These are phyloP conservation scores for Suhomyces panamericanus DNA, from an alignment of 1,139 yeast species.

Conservation along the genomic window DNA sequence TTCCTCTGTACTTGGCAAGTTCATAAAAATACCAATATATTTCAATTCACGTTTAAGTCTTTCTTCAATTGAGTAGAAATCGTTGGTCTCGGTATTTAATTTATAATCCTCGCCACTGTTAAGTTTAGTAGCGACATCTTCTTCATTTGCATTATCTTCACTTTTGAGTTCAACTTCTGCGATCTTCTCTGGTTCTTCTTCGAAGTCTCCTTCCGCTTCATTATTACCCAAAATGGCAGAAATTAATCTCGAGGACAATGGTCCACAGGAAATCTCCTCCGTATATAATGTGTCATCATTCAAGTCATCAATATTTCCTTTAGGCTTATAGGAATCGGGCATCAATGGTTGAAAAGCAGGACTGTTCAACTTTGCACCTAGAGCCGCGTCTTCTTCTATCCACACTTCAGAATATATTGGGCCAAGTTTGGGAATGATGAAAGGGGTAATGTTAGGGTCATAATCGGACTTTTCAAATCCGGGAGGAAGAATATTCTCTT, in stretches of 20 bases:
- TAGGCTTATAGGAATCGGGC: constrained; percentile 53
- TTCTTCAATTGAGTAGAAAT: constrained; percentile 82
- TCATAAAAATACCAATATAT: constrained; percentile 88
- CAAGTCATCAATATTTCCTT: constrained; percentile 59
- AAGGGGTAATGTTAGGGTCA: constrained; percentile 69
- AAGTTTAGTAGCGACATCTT: constrained; percentile 40
- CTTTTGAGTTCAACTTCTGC: constrained; percentile 17
- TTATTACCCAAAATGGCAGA: constrained; percentile 73
- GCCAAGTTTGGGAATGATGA: constrained; percentile 81
- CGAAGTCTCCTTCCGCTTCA: constrained; percentile 32
- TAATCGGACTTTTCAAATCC: constrained; percentile 49
- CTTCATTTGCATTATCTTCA: constrained; percentile 11
- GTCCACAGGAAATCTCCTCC: constrained; percentile 86
- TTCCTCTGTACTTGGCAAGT: constrained; percentile 41
- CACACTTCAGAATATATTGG: constrained; percentile 78
- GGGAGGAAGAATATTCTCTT: constrained; percentile 57
- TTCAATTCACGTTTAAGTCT: constrained; percentile 82
- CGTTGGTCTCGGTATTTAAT: constrained; percentile 41
- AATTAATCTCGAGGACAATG: constrained; percentile 79
- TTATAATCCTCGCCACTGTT: constrained; percentile 39
- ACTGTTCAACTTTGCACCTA: constrained; percentile 41
- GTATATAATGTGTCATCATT: constrained; percentile 67
- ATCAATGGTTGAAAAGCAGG: constrained; percentile 42
- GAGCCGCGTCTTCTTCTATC: constrained; percentile 74
- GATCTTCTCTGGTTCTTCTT: constrained; percentile 22